Conservation (phyloP, 2,329 filamentous ascomycete species). For the Periglandula ipomoeae region DNA sequence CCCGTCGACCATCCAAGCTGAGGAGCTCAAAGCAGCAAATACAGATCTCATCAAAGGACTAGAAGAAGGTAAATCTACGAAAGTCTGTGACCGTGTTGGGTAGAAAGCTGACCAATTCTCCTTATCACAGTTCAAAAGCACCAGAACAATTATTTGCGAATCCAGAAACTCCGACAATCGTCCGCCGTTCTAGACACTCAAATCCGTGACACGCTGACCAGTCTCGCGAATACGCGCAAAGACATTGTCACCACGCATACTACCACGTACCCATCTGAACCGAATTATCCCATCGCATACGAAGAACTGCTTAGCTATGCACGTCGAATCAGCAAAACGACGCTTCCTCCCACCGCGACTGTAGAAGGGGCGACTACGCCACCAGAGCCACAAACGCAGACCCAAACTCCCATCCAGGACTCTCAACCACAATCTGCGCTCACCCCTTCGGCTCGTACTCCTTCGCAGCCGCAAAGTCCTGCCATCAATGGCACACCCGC, state of each 20-base stretch:
- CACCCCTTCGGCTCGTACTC: constrained; percentile 24
- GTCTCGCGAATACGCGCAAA: constrained; percentile 63
- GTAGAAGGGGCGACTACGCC: constrained; percentile 28
- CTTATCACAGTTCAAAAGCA: constrained; percentile 53
- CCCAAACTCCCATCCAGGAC: constrained; percentile 17
- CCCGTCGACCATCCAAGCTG: constrained; percentile 57
- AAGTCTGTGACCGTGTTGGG: too few relatives aligned
- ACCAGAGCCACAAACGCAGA: constrained; percentile 16
- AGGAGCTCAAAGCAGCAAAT: constrained; percentile 64
- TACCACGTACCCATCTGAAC: constrained; percentile 42
- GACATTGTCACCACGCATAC: constrained; percentile 58
- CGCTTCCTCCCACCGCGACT: constrained; percentile 55
- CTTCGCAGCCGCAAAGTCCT: constrained; percentile 25
- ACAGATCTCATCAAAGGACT: constrained; percentile 56
- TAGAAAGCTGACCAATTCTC: neutral
- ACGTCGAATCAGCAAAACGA: constrained; percentile 70
- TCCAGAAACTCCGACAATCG: constrained; percentile 58
- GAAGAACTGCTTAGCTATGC: constrained; percentile 69
- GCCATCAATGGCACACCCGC: constrained; percentile 23
- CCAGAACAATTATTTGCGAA: constrained; percentile 63
- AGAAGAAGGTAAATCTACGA: constrained; percentile 44
- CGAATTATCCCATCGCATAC: constrained; percentile 53
- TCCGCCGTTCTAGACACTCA: constrained; percentile 59
- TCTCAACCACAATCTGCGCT: constrained; percentile 19
- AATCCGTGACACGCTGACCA: constrained; percentile 60